Evolutionary conservation across 2,329 filamentous ascomycete species (phyloP).

Genomic region (Phaeosphaeria sp.): DNA sequence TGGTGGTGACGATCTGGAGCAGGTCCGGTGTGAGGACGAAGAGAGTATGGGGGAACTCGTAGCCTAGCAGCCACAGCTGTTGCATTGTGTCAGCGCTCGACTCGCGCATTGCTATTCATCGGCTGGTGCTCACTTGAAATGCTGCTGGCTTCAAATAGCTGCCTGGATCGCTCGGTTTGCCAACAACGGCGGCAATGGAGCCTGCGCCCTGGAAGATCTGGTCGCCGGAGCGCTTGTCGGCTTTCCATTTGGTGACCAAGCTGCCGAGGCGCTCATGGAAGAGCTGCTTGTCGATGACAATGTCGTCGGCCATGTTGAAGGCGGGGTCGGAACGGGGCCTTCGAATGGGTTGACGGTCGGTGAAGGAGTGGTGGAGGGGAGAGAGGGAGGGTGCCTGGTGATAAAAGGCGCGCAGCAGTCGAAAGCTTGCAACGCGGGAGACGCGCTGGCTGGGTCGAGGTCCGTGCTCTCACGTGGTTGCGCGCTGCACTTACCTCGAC

Average conservation of each 20-base stretch:
- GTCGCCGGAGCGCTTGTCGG: slow-evolving; percentile 88
- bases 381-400: slow-evolving; percentile 18
- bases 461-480: slow-evolving; percentile 2
- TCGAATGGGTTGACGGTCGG: slow-evolving; percentile 25
- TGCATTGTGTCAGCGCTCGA: slow-evolving; percentile 30
- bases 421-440: slow-evolving; percentile 30
- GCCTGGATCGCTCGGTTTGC: slow-evolving; percentile 82
- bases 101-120: slow-evolving; percentile 9
- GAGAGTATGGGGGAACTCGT: slow-evolving; percentile 96
- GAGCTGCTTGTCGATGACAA: slow-evolving; percentile 90
- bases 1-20: slow-evolving; percentile 91
- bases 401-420: slow-evolving; percentile 28
- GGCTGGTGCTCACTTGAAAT: slow-evolving; percentile 73
- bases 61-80: slow-evolving; percentile 97
- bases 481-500: background rate
- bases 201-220: slow-evolving; percentile 83
- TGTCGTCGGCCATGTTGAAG: slow-evolving; percentile 68
- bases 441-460: slow-evolving; percentile 17
- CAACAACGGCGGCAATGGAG: slow-evolving; percentile 89
- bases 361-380: slow-evolving; percentile 15
- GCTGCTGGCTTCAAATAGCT: slow-evolving; percentile 96
- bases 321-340: slow-evolving; percentile 22
- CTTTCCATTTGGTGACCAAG: slow-evolving; percentile 92
- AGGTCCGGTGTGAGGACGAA: slow-evolving; percentile 89
- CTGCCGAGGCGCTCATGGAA: slow-evolving; percentile 93